Percentiles rank a stretch among this genome's conserved stretches.
phyloP scores from a whole-genome alignment of 768 basidiomycete genomes.

The Mycena rebaudengoi region DNA sequence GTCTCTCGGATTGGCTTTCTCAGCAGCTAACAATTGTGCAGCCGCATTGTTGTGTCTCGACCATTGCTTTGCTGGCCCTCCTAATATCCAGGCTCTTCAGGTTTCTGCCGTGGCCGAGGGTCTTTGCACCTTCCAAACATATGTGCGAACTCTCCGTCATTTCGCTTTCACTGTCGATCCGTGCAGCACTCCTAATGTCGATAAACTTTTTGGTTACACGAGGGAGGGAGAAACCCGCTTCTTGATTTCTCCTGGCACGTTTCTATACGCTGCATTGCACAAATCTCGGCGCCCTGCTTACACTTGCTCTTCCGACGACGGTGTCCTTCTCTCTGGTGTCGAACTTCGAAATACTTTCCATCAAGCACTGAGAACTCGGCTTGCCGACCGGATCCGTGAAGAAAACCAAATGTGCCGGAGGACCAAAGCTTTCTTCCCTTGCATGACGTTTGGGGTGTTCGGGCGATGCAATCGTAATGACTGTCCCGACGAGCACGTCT shows the following conservation, averaged over 20 bases:
- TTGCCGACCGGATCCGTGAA: slow-evolving; percentile 37
- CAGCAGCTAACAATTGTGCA: slow-evolving; percentile 31
- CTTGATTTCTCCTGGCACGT: slow-evolving; percentile 26
- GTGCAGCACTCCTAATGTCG: slow-evolving; percentile 3
- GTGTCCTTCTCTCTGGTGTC: slow-evolving; percentile 19
- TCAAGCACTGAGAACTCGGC: slow-evolving; percentile 31
- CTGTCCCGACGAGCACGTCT: slow-evolving; percentile 51
- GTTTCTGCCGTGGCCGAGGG: slow-evolving; percentile 36
- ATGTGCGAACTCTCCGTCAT: slow-evolving; percentile 45
- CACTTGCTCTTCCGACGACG: neutral
- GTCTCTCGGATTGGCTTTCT: slow-evolving; percentile 42
- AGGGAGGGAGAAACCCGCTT: slow-evolving; percentile 9
- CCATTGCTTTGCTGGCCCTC: slow-evolving; percentile 43
- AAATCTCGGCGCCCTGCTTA: slow-evolving; percentile 1
- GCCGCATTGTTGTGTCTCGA: slow-evolving; percentile 56
- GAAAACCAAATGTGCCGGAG: slow-evolving; percentile 43
- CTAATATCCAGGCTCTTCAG: slow-evolving; percentile 32
- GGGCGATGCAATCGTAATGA: slow-evolving; percentile 38
- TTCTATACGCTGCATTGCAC: neutral
- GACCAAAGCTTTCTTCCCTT: slow-evolving; percentile 46
- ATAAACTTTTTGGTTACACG: slow-evolving; percentile 14
- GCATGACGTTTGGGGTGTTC: slow-evolving; percentile 42
- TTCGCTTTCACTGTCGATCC: slow-evolving; percentile 18
- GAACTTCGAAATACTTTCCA: slow-evolving; percentile 37
- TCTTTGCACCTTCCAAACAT: slow-evolving; percentile 46